Base-by-base conservation (phyloP, 2,329 filamentous ascomycete genomes). In the Lasiodiplodia hormozganensis region DNA sequence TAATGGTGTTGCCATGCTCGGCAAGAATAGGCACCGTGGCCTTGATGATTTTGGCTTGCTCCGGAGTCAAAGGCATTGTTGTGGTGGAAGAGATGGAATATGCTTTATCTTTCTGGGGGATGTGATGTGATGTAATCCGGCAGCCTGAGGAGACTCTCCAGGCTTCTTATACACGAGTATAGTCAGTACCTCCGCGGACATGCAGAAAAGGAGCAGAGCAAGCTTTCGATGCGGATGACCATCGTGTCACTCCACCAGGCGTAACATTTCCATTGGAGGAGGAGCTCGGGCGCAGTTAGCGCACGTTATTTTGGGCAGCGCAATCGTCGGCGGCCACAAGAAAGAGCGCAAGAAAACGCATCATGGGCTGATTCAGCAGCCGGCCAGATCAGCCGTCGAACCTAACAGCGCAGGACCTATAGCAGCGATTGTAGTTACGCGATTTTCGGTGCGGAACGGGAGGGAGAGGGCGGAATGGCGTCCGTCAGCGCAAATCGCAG, bases 1-100 rank as follows among this genome's bases (percentile, higher is more conserved):
- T 90, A 77, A 94, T 92, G 70, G 85, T 83, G 71, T 86, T 85
- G 75, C 92, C 92, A 75, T 93, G 88, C 70, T 89, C 84, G 25
- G 85, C 85, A 3, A 94, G 85, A 40, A 90, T 85, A 2, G 91
- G 91, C 69, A 92, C 87, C 6, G 91, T 93, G 64, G 88, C 85
- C 78, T 89, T 90, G 79, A 94, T 88, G 74, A 90, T 85, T 64
- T 85, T 81, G 68, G 86, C 83, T 80, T 94, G 90, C 60, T 85
- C 82, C 31, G 85, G 80, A 12, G 89, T 89, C 69, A 93, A 81
- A 31, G 64, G 40, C 64, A 58, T 67, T 21, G 25, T 1, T 51
- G 64, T 18, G 16, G 16, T 14, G 34, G 14, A 2, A 23, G 36
- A 14, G 57, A 14, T 57, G 21, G 14, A 38, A 14, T 36, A 6